Base-by-base conservation (phyloP, 2,329 filamentous ascomycete genomes). In the Onygena corvina region DNA sequence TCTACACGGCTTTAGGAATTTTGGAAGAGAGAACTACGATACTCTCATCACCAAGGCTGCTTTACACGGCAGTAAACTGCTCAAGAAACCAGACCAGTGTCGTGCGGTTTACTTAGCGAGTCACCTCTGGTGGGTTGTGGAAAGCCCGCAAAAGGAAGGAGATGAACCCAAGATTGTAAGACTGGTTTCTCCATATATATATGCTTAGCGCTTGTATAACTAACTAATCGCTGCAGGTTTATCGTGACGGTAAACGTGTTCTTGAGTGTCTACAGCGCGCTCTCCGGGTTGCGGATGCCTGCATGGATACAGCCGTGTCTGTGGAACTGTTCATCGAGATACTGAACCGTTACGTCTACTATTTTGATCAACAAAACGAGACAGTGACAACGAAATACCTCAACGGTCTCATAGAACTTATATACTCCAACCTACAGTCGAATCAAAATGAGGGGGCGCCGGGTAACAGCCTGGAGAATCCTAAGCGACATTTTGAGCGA, bases 271-370 rank as follows among this genome's bases (percentile, higher is more conserved):
- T 98, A 44, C 92, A 98, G 67, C 84, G 92, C 50, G 92, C 92
- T 8, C 80, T 98, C 7, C 83, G 93, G 30, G 93, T 98, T 23
- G 93, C 92, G 2, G 92, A 98, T 67, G 93, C 92, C 4, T 98
- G 92, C 71, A 98, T 98, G 92, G 93, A 98, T 67, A 92, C 89
- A 5, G 87, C 88, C 4, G 88, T 95, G 3, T 95, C 88, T 2
- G 92, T 98, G 42, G 93, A 98, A 69, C 76, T 98, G 45, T 98
- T 98, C 68, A 90, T 98, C 50, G 92, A 98, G 70, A 98, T 98
- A 55, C 72, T 98, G 50, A 95, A 98, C 67, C 81, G 92, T 67
- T 98, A 98, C 64, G 89, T 96, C 48, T 98, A 98, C 68, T 98
- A 96, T 72, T 98, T 95, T 71, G 92, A 98, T 67, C 90, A 98